A percentile compares a stretch with the other conserved stretches of the same genome.
Evolutionary conservation across 1,284 basidiomycete species (phyloP).

Genomic region (Peniophora sp.): DNA sequence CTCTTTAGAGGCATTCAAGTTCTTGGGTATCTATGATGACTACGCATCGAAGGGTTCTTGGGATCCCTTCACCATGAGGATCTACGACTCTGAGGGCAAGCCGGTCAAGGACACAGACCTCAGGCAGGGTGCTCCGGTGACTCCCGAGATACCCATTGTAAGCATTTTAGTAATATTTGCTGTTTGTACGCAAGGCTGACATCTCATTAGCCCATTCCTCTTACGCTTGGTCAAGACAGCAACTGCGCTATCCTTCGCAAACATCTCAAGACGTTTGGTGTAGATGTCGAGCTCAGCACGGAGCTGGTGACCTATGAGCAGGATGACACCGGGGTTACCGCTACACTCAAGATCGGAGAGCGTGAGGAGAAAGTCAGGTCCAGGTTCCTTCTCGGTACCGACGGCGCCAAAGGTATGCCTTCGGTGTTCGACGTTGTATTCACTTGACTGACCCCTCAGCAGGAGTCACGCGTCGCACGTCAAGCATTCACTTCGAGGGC

Average conservation of each 20-base stretch:
- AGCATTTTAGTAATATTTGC: not conserved
- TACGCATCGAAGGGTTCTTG: not conserved
- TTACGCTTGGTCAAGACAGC: slow-evolving; percentile 2
- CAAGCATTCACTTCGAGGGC: not conserved
- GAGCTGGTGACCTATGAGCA: not conserved
- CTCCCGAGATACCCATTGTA: slow-evolving; percentile 12
- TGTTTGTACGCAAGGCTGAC: slow-evolving; percentile 4
- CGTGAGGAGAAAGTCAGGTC: not conserved
- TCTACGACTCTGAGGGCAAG: not conserved
- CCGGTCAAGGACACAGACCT: not conserved
- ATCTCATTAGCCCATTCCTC: not conserved
- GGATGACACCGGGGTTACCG: not conserved
- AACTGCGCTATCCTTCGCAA: not conserved
- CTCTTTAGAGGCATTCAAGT: not conserved
- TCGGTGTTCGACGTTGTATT: not conserved
- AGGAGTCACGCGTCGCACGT: not conserved
- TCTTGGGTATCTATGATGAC: not conserved
- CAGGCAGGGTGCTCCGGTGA: slow-evolving; percentile 9
- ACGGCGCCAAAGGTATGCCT: not conserved
- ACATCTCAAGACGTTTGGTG: not conserved
- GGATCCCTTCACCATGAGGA: not conserved
- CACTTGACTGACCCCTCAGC: not conserved
- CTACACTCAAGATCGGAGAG: not conserved
- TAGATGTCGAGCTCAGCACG: not conserved
- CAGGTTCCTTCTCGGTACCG: not conserved